Base-by-base conservation (phyloP, 441 rosid genomes). In the Manihot esculenta region DNA sequence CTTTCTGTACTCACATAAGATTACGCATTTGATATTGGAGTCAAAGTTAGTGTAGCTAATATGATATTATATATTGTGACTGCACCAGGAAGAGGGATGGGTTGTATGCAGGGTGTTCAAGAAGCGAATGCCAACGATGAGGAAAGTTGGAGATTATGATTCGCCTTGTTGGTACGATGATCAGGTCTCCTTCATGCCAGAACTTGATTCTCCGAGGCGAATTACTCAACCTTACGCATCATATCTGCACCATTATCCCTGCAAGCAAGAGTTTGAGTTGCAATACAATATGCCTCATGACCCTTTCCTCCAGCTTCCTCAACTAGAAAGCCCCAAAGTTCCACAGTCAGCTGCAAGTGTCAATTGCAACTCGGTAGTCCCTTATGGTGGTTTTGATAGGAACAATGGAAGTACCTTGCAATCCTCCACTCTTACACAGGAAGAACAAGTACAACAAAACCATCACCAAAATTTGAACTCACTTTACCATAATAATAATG, bases 81-180 rank as follows among this genome's bases (percentile, higher is more conserved):
- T 68, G 59, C 74, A 68, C 53, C 96, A 96, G 88, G 99, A 96
- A 86, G 99, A 96, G 86, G 98, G 99, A 79, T 96, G 98, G 98
- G 99, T 80, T 51, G 99, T 96, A 14, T 96, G 99, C 62, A 88
- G 99, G 83, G 99, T 91, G 63, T 96, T 96, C 88, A 96, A 93
- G 92, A 96, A 96, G 79, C 73, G 91, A 79, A 51, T 91, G 75
- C 79, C 99, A 26, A 77, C 95, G 3, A 79, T 89, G 70, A 73
- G 89, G 50, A 88, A 85, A 83, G 67, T 90, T 72, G 83, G 92
- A 26, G 98, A 93, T 17, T 91, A 87, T 27, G 97, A 84, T n/a
- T 90, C 99, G 58, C 92, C 97, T 13, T 85, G 90, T 70, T 96
- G 98, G 99, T 93, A 91, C 64, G 97, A 96, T 2, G 97, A 96